Conservation (phyloP, 176 grass and related monocot genomes). For the Aechmea fasciata region DNA sequence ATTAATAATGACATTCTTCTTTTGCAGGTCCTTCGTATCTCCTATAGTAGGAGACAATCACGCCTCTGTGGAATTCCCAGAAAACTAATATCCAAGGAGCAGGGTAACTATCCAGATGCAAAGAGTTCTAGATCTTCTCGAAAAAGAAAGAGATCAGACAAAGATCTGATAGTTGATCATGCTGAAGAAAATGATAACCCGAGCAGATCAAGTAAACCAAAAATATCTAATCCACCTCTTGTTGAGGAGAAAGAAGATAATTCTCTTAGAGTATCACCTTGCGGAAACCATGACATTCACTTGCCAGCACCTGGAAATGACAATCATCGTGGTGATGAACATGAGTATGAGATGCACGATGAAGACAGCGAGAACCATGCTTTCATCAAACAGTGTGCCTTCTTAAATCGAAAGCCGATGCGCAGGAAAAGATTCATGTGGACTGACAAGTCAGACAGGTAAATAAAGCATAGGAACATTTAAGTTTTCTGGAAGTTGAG, state of each 20-base stretch:
- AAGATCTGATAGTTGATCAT: conserved; percentile 19
- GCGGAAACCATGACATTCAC: conserved; percentile 3
- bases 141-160: conserved; percentile 53
- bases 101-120: conserved; percentile 18
- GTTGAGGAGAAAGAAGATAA: conserved; percentile 18
- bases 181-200: conserved; percentile 22
- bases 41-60: conserved; percentile 36
- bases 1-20: conserved; percentile 14
- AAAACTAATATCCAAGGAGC: conserved; percentile 18
- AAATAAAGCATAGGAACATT: conserved; percentile 15
- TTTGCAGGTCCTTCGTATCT: conserved; percentile 75
- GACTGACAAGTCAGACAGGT: conserved; percentile 76
- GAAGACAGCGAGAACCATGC: conserved; percentile 23
- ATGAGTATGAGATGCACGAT: conserved; percentile 5
- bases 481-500: background rate
- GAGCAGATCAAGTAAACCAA: conserved; percentile 18
- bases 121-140: conserved; percentile 25
- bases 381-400: conserved; percentile 31
- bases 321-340: background rate
- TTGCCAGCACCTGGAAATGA: conserved; percentile 6
- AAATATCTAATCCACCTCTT: conserved; percentile 6
- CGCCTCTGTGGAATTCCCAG: conserved; percentile 27
- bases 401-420: conserved; percentile 33
- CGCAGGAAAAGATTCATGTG: conserved; percentile 67
- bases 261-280: conserved; percentile 19